A percentile compares a stretch with the other conserved stretches of the same genome.
Evolutionary conservation across 1,139 yeast genomes (phyloP).

Genomic region (Protomyces lactucae-debilis): DNA sequence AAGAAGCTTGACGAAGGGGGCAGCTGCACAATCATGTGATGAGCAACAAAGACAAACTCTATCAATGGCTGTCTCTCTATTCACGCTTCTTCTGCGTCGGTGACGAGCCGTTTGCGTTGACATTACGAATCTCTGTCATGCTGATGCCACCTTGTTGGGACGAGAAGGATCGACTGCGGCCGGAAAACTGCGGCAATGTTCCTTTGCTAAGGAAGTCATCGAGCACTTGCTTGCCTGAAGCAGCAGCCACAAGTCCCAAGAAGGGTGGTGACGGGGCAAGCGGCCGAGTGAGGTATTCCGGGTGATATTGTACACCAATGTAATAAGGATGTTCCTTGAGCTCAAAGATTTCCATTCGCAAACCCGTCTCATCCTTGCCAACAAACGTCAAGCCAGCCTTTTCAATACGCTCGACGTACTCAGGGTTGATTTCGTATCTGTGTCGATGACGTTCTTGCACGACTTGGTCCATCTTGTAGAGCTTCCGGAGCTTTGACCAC

Average conservation of each 20-base stretch:
- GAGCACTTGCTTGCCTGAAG: slow-evolving; percentile 24
- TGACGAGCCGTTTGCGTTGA: background rate
- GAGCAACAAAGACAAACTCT: background rate
- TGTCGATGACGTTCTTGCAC: slow-evolving; percentile 97
- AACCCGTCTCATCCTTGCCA: slow-evolving; percentile 84
- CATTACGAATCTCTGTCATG: slow-evolving; percentile 9
- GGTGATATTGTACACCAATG: slow-evolving; percentile 97
- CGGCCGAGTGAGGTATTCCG: slow-evolving; percentile 93
- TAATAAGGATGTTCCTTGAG: slow-evolving; percentile 75
- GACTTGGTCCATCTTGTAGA: slow-evolving; percentile 66
- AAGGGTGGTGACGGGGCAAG: slow-evolving; percentile 95
- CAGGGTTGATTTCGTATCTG: slow-evolving; percentile 94
- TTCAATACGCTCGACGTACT: slow-evolving; percentile 65
- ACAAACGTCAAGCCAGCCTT: slow-evolving; percentile 75
- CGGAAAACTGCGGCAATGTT: slow-evolving; percentile 16
- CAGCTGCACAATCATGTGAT: background rate
- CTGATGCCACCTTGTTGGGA: background rate
- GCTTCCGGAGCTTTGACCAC: slow-evolving; percentile 67
- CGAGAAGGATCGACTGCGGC: slow-evolving; percentile 16
- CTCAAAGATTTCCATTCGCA: slow-evolving; percentile 93
- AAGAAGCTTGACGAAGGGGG: background rate
- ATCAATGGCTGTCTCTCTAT: background rate
- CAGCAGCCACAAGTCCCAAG: slow-evolving; percentile 90
- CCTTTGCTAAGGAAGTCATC: slow-evolving; percentile 14
- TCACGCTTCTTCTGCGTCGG: background rate